Evolutionary conservation across 2,329 filamentous ascomycete genomes (phyloP).

Genomic region (Pyricularia sp.): DNA sequence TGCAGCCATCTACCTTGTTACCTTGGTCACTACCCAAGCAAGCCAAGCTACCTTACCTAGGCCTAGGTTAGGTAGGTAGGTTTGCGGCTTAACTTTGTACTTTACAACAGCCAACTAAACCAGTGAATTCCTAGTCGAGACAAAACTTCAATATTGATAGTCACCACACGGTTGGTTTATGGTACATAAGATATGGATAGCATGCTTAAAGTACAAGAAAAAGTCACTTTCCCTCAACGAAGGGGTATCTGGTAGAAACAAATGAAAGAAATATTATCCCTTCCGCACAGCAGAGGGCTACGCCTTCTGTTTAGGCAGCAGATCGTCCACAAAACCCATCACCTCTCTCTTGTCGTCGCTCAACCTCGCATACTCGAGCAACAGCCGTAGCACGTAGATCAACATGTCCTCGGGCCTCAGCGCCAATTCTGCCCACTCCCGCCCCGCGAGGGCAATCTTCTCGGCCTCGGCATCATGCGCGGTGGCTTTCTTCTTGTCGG

Average conservation of each 20-base stretch:
- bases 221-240: neutral
- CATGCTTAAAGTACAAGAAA: too few species aligned
- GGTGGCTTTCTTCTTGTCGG: neutral
- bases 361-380: slow-evolving; percentile 54
- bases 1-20: too few species aligned
- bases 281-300: neutral
- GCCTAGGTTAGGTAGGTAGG: too few species aligned
- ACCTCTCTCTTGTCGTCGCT: slow-evolving; percentile 39
- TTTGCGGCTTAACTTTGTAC: too few species aligned
- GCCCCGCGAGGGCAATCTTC: slow-evolving; percentile 55
- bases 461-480: slow-evolving; percentile 48
- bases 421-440: slow-evolving; percentile 59
- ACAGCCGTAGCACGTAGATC: slow-evolving; percentile 56
- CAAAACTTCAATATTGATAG: neutral
- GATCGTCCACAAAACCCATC: slow-evolving; percentile 47
- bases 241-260: neutral
- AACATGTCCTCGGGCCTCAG: slow-evolving; percentile 65
- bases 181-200: too few species aligned
- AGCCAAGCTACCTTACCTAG: too few species aligned
- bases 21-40: too few species aligned
- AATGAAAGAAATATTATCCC: neutral
- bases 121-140: too few species aligned
- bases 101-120: too few species aligned
- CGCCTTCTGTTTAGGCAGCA: slow-evolving; percentile 13
- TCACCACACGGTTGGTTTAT: neutral